Percentiles rank a stretch among this genome's conserved stretches.
Conservation (phyloP, 768 basidiomycete genomes). For the Leucocoprinus birnbaumii region DNA sequence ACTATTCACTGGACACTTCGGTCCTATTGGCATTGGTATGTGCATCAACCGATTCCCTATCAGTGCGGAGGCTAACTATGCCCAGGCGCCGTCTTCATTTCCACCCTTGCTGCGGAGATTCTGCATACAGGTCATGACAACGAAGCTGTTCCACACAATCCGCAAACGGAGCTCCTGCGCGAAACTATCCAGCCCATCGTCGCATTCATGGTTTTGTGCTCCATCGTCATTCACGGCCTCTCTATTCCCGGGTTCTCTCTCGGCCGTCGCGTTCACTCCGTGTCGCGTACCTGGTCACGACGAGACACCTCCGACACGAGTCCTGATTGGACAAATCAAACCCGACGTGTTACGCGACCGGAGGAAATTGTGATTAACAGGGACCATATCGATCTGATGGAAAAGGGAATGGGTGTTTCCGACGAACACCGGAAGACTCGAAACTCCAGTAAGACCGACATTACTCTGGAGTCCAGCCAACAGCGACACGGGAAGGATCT, state of each 20-base stretch:
- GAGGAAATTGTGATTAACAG: constrained; percentile 86
- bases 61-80: neutral
- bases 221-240: constrained; percentile 83
- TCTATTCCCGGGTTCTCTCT: constrained; percentile 96
- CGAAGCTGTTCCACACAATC: constrained; percentile 26
- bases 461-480: neutral
- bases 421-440: neutral
- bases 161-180: constrained; percentile 63
- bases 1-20: constrained; percentile 93
- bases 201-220: constrained; percentile 91
- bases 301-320: constrained; percentile 40
- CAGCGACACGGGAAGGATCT: neutral
- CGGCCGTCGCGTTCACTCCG: constrained; percentile 84
- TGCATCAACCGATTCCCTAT: neutral
- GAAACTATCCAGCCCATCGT: constrained; percentile 89
- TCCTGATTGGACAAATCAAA: constrained; percentile 86
- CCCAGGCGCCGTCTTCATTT: constrained; percentile 88
- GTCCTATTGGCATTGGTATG: constrained; percentile 77
- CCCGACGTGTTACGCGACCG: constrained; percentile 63
- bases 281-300: constrained; percentile 89
- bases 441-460: neutral
- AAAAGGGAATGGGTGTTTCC: constrained; percentile 8
- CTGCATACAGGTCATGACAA: constrained; percentile 44
- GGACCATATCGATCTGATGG: constrained; percentile 47
- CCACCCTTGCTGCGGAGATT: constrained; percentile 68